Conservation (phyloP, 1,284 basidiomycete genomes). For the Puccinia sorghi region DNA sequence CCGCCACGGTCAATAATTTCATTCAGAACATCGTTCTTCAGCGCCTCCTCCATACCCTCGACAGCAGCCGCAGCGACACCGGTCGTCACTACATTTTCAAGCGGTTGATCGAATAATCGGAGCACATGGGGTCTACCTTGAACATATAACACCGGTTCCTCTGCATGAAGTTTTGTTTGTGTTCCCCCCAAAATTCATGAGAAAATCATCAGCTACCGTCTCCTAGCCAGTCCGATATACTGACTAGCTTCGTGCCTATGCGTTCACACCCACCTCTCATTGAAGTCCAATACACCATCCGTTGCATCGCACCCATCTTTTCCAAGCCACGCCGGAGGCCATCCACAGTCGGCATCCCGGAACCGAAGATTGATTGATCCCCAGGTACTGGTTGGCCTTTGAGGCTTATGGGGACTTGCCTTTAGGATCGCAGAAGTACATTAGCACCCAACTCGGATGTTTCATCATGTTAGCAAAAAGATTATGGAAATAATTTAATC, state of each 20-base stretch:
- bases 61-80: slow-evolving; percentile 90
- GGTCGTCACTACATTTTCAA: slow-evolving; percentile 86
- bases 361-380: slow-evolving; percentile 48
- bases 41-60: slow-evolving; percentile 83
- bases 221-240: neutral
- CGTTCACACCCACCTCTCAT: slow-evolving; percentile 65
- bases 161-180: neutral
- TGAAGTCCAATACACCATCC: slow-evolving; percentile 84
- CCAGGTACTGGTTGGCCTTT: slow-evolving; percentile 8
- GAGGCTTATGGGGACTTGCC: slow-evolving; percentile 45
- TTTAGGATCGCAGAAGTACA: neutral
- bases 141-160: slow-evolving; percentile 55
- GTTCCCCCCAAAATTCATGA: neutral
- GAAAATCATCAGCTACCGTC: neutral
- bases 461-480: neutral
- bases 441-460: neutral
- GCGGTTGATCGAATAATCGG: slow-evolving; percentile 80
- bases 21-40: slow-evolving; percentile 84
- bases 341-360: slow-evolving; percentile 27
- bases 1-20: slow-evolving; percentile 76
- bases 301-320: slow-evolving; percentile 76
- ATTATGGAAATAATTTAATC: neutral
- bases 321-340: slow-evolving; percentile 79
- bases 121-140: slow-evolving; percentile 88
- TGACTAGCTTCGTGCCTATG: neutral